Evolutionary conservation across 495 filamentous ascomycete species (phyloP).

Genomic region (Penicillium dipodomyicola): DNA sequence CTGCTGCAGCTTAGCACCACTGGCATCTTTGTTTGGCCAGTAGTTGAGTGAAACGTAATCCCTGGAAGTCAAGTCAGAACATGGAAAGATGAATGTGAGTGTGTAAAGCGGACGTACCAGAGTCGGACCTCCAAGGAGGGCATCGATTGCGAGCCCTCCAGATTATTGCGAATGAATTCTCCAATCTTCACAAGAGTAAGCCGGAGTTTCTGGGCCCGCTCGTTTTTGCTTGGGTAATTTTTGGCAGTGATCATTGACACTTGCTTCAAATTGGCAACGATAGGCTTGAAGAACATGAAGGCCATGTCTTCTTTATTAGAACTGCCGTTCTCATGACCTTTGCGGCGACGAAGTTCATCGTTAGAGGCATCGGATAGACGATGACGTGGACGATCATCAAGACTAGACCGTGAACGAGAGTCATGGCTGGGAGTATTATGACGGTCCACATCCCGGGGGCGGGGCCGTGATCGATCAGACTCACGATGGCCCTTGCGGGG

Average conservation of each 20-base stretch:
- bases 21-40: conserved; percentile 52
- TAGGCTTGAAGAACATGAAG: conserved; percentile 57
- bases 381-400: conserved; percentile 40
- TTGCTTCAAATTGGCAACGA: conserved; percentile 55
- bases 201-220: conserved; percentile 50
- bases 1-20: conserved; percentile 43
- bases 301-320: conserved; percentile 52
- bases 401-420: conserved; percentile 34
- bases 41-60: conserved; percentile 46
- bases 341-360: conserved; percentile 45
- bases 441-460: conserved; percentile 51
- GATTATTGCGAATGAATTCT: conserved; percentile 43
- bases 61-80: conserved; percentile 30
- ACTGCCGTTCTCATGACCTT: conserved; percentile 41
- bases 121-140: conserved; percentile 44
- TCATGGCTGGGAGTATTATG: conserved; percentile 45
- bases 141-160: conserved; percentile 35
- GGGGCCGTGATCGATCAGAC: conserved; percentile 49
- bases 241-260: conserved; percentile 62
- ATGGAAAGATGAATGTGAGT: background rate
- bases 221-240: conserved; percentile 57
- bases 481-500: conserved; percentile 49
- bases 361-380: conserved; percentile 40
- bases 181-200: conserved; percentile 50
- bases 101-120: conserved; percentile 40